These are phyloP conservation scores for Ceratobasidium sp. DNA, from an alignment of 1,284 basidiomycete species.

Conservation along the genomic window DNA sequence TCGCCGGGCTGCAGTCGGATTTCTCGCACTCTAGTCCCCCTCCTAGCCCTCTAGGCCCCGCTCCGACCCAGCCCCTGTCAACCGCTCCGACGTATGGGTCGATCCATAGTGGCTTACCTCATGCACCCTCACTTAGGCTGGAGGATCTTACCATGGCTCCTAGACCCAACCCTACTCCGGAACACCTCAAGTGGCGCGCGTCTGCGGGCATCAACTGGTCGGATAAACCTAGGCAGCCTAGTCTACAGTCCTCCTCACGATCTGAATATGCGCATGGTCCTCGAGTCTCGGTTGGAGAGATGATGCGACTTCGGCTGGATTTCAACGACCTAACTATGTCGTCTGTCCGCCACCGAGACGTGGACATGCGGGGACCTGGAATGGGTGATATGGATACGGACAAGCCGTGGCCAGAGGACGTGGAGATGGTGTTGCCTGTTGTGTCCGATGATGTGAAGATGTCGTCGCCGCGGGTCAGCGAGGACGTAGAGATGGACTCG, in stretches of 20 bases:
- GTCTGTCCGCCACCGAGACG: not conserved
- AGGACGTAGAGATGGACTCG: not conserved
- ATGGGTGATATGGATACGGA: not conserved
- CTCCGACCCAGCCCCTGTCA: no score
- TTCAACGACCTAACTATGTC: not conserved
- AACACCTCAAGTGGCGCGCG: no score
- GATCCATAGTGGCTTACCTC: no score
- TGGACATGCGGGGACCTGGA: constrained; percentile 2
- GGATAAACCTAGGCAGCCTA: not conserved
- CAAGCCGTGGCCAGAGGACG: not conserved
- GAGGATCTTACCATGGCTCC: no score
- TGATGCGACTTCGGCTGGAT: not conserved
- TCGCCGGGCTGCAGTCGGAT: no score
- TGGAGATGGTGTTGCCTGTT: not conserved
- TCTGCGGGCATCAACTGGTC: no score
- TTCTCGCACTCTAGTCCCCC: no score
- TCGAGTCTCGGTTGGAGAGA: not conserved
- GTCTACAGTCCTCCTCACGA: not conserved
- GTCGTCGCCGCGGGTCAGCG: not conserved
- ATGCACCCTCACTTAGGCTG: no score
- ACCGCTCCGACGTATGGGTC: no score
- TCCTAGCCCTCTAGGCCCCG: no score
- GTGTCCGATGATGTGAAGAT: not conserved
- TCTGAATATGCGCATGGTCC: not conserved
- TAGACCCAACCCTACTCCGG: no score